These are phyloP conservation scores for Henningerozyma blattae DNA, from an alignment of 805 yeast genomes.

Conservation along the genomic window DNA sequence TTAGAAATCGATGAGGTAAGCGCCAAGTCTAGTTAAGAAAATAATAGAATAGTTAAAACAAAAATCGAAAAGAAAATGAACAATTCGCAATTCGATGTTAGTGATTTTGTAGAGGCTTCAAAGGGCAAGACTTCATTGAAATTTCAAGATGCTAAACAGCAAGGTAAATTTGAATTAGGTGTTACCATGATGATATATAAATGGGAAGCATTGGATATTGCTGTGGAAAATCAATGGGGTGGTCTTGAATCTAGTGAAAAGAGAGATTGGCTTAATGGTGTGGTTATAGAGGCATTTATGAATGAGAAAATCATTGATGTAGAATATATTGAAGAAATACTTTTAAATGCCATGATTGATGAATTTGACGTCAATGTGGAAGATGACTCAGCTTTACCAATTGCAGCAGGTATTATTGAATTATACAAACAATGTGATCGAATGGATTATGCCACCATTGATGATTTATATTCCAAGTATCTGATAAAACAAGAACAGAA, in stretches of 20 bases:
- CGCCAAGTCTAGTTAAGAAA: too few species aligned
- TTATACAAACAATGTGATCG: constrained; percentile 52
- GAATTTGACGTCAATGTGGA: constrained; percentile 86
- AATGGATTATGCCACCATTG: constrained; percentile 43
- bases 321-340: constrained; percentile 70
- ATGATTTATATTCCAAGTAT: constrained; percentile 49
- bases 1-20: too few species aligned
- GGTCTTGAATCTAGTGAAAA: constrained; percentile 85
- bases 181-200: constrained; percentile 80
- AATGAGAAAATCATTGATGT: constrained; percentile 57
- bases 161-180: constrained; percentile 83
- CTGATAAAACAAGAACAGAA: constrained; percentile 43
- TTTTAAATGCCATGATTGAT: constrained; percentile 84
- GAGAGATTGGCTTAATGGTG: constrained; percentile 87
- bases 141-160: constrained; percentile 51
- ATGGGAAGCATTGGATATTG: constrained; percentile 83
- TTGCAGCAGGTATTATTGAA: constrained; percentile 55
- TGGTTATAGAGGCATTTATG: constrained; percentile 66
- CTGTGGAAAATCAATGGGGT: constrained; percentile 92
- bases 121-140: constrained; percentile 28
- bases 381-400: constrained; percentile 72
- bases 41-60: too few species aligned
- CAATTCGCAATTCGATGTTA: constrained; percentile 26
- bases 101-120: constrained; percentile 44
- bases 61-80: too few species aligned